These are phyloP conservation scores for Pseudomicrostroma phylloplanum DNA, from an alignment of 1,284 basidiomycete genomes.

Conservation along the genomic window DNA sequence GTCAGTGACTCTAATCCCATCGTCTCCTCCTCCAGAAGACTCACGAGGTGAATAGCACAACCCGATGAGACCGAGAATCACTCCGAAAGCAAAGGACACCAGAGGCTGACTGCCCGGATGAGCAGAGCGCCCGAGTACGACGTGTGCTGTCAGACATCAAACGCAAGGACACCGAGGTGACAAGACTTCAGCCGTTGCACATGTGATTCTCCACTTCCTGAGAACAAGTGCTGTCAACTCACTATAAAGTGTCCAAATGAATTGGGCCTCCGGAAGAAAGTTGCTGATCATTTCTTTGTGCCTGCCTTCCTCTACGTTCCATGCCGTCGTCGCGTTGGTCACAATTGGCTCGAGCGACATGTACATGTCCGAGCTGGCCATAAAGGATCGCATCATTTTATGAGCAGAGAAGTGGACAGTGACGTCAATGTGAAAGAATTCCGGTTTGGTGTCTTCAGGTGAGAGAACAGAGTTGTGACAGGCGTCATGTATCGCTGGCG, in stretches of 20 bases:
- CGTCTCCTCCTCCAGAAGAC: no score
- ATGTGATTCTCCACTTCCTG: no score
- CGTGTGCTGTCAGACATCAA: neutral
- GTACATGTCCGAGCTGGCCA: neutral
- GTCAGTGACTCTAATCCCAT: no score
- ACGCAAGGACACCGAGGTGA: no score
- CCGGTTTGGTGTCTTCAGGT: neutral
- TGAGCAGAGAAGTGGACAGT: neutral
- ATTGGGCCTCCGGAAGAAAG: neutral
- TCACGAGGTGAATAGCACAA: neutral
- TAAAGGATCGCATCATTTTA: neutral
- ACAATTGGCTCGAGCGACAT: neutral
- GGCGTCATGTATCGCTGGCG: no score
- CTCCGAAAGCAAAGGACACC: neutral
- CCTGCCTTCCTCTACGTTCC: neutral
- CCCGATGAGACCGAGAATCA: neutral
- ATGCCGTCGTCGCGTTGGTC: neutral
- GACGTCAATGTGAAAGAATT: neutral
- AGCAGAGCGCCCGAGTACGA: neutral
- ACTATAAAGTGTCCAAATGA: neutral
- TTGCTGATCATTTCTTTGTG: neutral
- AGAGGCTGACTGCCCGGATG: neutral
- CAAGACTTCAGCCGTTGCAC: no score
- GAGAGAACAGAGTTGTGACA: no score
- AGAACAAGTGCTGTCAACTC: no score